Base-by-base conservation (phyloP, 495 filamentous ascomycete genomes). In the Penicillium silybi region DNA sequence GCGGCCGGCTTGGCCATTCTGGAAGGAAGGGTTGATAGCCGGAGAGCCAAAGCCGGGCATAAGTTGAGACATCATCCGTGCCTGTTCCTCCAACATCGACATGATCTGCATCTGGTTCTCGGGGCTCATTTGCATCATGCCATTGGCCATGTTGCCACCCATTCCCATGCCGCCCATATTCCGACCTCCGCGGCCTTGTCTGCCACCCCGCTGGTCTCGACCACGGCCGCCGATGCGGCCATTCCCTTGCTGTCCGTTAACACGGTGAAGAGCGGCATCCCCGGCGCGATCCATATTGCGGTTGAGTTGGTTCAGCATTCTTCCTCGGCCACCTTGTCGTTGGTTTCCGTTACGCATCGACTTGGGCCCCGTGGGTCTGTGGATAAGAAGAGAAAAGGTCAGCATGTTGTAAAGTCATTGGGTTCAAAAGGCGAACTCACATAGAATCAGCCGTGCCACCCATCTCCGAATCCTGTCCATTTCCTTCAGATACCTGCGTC, bases 311-410 rank as follows among this genome's bases (percentile, higher is more conserved):
- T 90, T 89, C 48, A 97, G 74, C 72, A 97, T 84, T 34, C 90
- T 83, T 59, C 87, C 88, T 48, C 65, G 83, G 37, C 83, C 80
- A 23, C 75, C 75, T 44, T 23, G 22, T 23, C 65, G 65, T 51
- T 70, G 74, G 10, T 32, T 32, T 25, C 79, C 79, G 64, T 87
- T 88, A 52, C 93, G 86, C 95, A 98, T 97, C 4, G 92, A 89
- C 68, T 90, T 93, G 19, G 93, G 93, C 38, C 91, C 93, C 8
- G 92, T 97, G 16, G 93, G 93, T 63, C 92, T 97, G 58, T 42
- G 35, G 45, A 44, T 23, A 51, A 27, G 62, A 53, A 16, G 47
- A 13, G 29, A 32, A 8, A 32, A 11, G 41, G 56, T 70, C 37
- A 53, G 54, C 38, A 52, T 18, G n/a, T n/a, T 15, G 7, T 13